These are phyloP conservation scores for Gyrodon lividus DNA, from an alignment of 768 basidiomycete species.

Conservation along the genomic window DNA sequence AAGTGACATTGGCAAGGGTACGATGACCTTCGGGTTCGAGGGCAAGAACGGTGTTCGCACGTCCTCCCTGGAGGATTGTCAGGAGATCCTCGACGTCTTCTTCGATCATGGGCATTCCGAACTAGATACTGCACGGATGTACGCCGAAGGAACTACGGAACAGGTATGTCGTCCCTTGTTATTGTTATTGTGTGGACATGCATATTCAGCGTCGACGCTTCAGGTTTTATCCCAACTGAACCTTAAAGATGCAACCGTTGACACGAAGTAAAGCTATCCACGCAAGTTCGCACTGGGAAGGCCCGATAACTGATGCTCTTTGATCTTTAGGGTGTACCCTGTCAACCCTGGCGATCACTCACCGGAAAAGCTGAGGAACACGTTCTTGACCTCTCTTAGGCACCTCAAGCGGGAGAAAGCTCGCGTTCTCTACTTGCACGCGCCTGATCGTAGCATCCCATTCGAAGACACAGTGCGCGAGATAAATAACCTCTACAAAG, in stretches of 20 bases:
- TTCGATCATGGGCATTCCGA: constrained; percentile 41
- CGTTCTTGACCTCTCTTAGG: constrained; percentile 47
- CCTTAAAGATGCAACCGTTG: constrained; percentile 40
- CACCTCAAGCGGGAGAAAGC: constrained; percentile 45
- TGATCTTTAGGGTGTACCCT: constrained; percentile 39
- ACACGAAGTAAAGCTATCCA: constrained; percentile 44
- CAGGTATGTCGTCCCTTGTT: constrained; percentile 29
- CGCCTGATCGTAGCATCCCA: constrained; percentile 56
- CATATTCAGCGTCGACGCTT: not conserved
- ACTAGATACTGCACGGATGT: constrained; percentile 52
- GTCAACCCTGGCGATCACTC: constrained; percentile 41
- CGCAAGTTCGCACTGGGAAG: not conserved
- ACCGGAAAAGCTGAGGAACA: constrained; percentile 40
- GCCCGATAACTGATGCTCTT: not conserved
- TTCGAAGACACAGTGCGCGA: constrained; percentile 56
- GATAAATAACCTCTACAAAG: constrained; percentile 52
- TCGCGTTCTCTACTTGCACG: constrained; percentile 57
- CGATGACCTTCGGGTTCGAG: constrained; percentile 45
- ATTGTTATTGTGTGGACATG: not conserved
- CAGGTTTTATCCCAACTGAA: constrained; percentile 43
- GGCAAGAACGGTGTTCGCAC: constrained; percentile 43
- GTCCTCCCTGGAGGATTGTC: constrained; percentile 34
- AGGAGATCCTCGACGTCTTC: constrained; percentile 47
- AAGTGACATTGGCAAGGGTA: constrained; percentile 35
- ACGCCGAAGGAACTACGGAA: constrained; percentile 56